These are phyloP conservation scores for Paramecium octaurelia DNA, from an alignment of 73 alveolate species.

Conservation along the genomic window DNA sequence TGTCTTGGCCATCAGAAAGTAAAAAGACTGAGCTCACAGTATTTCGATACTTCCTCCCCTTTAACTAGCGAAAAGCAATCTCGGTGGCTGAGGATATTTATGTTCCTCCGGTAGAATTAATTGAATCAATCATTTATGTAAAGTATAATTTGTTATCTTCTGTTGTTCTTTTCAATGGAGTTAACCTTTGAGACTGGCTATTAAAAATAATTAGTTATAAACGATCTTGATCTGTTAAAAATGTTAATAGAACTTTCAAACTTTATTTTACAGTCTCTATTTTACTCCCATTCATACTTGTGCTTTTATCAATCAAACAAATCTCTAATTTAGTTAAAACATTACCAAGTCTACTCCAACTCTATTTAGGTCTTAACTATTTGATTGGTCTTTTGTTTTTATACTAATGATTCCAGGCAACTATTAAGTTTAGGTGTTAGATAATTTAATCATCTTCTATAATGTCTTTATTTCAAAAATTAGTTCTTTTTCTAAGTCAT, in stretches of 20 bases:
- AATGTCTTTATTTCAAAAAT: neutral
- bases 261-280: slow-evolving; percentile 63
- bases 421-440: neutral
- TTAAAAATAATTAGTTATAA: neutral
- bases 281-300: slow-evolving; percentile 70
- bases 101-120: slow-evolving; percentile 62
- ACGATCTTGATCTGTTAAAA: slow-evolving; percentile 55
- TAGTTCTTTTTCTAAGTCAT: neutral
- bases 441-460: neutral
- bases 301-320: slow-evolving; percentile 54
- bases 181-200: neutral
- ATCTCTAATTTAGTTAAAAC: neutral
- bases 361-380: neutral
- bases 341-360: slow-evolving; percentile 69
- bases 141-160: neutral
- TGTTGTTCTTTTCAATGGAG: neutral
- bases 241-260: slow-evolving; percentile 49
- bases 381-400: neutral
- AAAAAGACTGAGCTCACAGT: slow-evolving; percentile 67
- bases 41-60: slow-evolving; percentile 64
- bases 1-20: slow-evolving; percentile 74
- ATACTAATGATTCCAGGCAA: neutral
- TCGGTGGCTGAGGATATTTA: slow-evolving; percentile 65
- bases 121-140: neutral
- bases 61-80: slow-evolving; percentile 60